Evolutionary conservation across 1,284 basidiomycete genomes (phyloP), one percentile per base, ranked within the genome.

Genomic region (Phellinidium pouzarii): DNA sequence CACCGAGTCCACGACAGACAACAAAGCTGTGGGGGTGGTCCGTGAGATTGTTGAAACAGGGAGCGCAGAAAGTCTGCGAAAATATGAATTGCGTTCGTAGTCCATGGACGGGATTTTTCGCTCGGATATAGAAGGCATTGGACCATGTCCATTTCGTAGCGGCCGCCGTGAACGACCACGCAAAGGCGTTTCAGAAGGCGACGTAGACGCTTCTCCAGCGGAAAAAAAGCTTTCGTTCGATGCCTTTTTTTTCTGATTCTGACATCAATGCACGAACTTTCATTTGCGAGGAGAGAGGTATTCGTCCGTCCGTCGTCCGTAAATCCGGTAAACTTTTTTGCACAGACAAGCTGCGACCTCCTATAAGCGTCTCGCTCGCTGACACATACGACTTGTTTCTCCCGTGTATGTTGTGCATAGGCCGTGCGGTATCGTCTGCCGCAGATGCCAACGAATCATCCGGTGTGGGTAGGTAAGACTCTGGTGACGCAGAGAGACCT

Each of bases 321-420:
- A 96, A 71, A 63, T 96, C 92, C 7, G 94, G 92, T 55, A 96
- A 72, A 50, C 91, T 94, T 68, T 94, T 91, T 70, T 91, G 93
- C 27, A 75, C 73, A 1, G 74, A 65, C 3, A 87, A 68, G 4
- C 70, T 68, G 23, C 65, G 60, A 19, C 47, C 45, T 14, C 68
- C 68, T 4, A 55, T 41, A 44, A 65, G 62, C 50, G 69, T 62
- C 46, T 68, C 67, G 48, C 64, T 68, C 58, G 69, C 71, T 43
- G 64, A 61, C 11, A 75, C 71, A 59, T 78, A 77, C 0, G 84
- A 86, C n/a, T 75, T 74, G 58, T 79, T 80, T 37, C 82, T 77
- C 47, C 67, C 70, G 64, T 88, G 78, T 12, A 64, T 76, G 51
- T 62, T 65, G 47, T 57, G 53, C 38, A 59, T 48, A 44, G 44